A percentile compares a stretch with the other conserved stretches of the same genome.
Evolutionary conservation across 2,329 filamentous ascomycete genomes (phyloP).

Genomic region (Colletotrichum cereale): DNA sequence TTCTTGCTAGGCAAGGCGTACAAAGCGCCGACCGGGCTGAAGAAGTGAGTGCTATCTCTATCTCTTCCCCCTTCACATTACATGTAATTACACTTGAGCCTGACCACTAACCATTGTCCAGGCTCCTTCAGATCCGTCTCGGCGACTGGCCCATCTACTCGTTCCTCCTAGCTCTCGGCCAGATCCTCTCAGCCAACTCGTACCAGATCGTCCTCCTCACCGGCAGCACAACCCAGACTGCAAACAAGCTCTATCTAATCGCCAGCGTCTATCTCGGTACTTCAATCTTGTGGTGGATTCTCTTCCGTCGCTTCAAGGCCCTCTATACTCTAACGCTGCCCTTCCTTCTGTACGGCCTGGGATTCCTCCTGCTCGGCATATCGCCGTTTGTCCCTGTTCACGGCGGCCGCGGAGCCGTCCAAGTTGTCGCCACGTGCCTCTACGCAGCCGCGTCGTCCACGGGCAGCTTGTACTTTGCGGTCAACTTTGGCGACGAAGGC

Average conservation of each 20-base stretch:
- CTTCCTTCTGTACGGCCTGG: neutral
- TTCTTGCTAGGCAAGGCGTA: neutral
- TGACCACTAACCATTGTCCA: conserved; percentile 8
- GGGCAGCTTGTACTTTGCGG: conserved; percentile 73
- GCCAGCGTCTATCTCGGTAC: neutral
- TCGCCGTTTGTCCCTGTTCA: neutral
- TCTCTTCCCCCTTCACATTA: neutral
- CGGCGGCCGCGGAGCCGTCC: conserved; percentile 57
- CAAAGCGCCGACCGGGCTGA: neutral
- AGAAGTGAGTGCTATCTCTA: neutral
- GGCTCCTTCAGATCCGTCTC: conserved; percentile 62
- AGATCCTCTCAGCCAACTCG: conserved; percentile 74
- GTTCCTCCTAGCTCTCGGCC: conserved; percentile 71
- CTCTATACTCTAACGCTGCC: neutral
- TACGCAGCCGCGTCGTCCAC: conserved; percentile 74
- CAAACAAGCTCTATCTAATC: neutral
- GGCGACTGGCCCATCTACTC: conserved; percentile 75
- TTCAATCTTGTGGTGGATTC: neutral
- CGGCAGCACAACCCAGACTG: conserved; percentile 69
- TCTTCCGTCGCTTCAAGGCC: neutral
- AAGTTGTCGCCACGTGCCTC: conserved; percentile 70
- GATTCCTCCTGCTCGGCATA: neutral
- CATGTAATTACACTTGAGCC: neutral
- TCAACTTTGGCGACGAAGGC: conserved; percentile 75
- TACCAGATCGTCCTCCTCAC: conserved; percentile 76